Conservation (phyloP, 2,329 filamentous ascomycete species). For the Xylariaceae sp. region DNA sequence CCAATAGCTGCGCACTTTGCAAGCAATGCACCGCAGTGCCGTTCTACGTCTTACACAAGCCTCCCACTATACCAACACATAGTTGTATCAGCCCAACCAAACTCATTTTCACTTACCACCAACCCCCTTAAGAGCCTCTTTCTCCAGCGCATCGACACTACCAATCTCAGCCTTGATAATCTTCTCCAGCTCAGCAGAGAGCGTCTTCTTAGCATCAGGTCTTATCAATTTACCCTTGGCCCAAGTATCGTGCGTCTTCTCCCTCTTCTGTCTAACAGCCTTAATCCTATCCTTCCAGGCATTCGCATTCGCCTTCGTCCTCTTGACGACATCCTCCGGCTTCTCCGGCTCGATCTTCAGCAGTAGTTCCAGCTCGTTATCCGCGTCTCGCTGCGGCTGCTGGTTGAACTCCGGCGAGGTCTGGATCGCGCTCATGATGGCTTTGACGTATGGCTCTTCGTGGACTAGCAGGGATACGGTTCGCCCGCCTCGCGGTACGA, state of each 20-base stretch:
- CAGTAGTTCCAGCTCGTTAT: slow-evolving; percentile 57
- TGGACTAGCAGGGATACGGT: slow-evolving; percentile 36
- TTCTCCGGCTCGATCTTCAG: slow-evolving; percentile 51
- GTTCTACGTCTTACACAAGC: background rate
- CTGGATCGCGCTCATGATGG: slow-evolving; percentile 54
- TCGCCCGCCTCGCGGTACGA: slow-evolving; percentile 45
- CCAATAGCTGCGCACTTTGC: background rate
- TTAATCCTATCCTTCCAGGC: slow-evolving; percentile 50
- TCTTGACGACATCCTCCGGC: slow-evolving; percentile 42
- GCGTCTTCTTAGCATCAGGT: slow-evolving; percentile 38
- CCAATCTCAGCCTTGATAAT: slow-evolving; percentile 44
- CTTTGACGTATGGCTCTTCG: slow-evolving; percentile 44
- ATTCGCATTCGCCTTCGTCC: slow-evolving; percentile 44
- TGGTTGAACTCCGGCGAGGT: slow-evolving; percentile 53
- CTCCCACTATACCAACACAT: background rate
- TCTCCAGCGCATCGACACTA: slow-evolving; percentile 47
- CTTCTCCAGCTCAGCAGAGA: slow-evolving; percentile 46
- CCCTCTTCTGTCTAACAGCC: slow-evolving; percentile 43
- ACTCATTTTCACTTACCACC: slow-evolving; percentile 27
- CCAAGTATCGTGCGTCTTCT: slow-evolving; percentile 49
- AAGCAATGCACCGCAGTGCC: too few relatives aligned
- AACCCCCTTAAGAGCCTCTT: slow-evolving; percentile 38
- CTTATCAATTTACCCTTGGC: slow-evolving; percentile 40
- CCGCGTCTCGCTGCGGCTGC: slow-evolving; percentile 54
- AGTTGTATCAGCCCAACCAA: background rate